Evolutionary conservation across 805 yeast genomes (phyloP), one percentile per base, ranked within the genome.

Genomic region (Metschnikowia matae): DNA sequence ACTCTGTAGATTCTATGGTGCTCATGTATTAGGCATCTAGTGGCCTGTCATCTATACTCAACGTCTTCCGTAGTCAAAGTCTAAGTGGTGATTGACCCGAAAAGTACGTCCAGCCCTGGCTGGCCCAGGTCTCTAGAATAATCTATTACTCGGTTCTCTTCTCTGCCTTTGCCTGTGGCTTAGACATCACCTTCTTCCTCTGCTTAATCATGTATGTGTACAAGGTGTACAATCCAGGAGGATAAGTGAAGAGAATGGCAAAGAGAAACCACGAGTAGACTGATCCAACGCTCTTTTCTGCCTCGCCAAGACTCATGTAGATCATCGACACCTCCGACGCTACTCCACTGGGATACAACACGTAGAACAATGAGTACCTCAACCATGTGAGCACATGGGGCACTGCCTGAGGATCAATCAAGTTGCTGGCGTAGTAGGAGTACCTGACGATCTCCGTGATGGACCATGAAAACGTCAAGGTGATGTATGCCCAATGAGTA

Each of bases 291-390:
- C 61, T 77, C 43, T 57, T 55, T 46, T 71, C 77, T n/a, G 96
- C 96, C 44, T 79, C 81, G n/a, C 76, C 78, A 46, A 92, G 73
- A 0, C 96, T 83, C 49, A 82, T 68, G 68, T 81, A 85, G 52
- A 89, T 77, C 69, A 89, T 80, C 34, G 75, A 62, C 52, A 87
- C 74, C 66, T 94, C 99, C 54, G 92, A 82, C 1, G 87, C 80
- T n/a, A 91, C 97, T 2, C 99, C 99, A 18, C 86, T 67, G 17
- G 99, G 99, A 63, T 94, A 94, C 56, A 94, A 73, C 2, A 89
- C 80, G 57, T 80, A 79, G 68, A 94, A 94, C 26, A 89, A 71
- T 55, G 87, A 87, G 76, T 94, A 94, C 62, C 99, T 80, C 55
- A 89, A 70, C 77, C 85, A 79, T 17, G 83, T 79, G 57, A 92